phyloP scores from a whole-genome alignment of 257 asterid genomes.

The Handroanthus guayacan region DNA sequence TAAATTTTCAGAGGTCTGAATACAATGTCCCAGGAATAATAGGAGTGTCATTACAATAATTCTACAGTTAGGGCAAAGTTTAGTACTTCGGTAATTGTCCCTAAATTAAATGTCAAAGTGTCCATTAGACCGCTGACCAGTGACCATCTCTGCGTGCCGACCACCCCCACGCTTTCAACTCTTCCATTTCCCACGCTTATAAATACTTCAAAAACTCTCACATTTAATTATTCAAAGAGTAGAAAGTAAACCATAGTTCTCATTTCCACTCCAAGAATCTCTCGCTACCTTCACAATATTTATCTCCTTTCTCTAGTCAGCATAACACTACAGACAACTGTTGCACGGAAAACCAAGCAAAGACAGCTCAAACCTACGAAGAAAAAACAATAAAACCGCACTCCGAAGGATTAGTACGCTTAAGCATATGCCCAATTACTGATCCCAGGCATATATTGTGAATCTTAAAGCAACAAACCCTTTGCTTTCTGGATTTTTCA shows the following conservation, averaged over 20 bases:
- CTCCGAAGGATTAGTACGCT: background rate
- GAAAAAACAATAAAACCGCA: background rate
- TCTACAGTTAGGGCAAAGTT: no score
- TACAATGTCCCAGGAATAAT: no score
- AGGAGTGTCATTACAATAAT: no score
- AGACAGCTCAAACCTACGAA: background rate
- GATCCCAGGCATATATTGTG: background rate
- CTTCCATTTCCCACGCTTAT: background rate
- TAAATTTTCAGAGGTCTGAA: no score
- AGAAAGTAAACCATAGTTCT: background rate
- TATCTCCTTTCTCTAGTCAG: background rate
- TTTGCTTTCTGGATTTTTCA: background rate
- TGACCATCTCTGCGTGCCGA: background rate
- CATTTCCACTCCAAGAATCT: background rate
- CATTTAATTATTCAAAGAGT: no score
- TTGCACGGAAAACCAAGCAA: slow-evolving; percentile 24
- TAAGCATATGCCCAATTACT: background rate
- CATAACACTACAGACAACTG: background rate
- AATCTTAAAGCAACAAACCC: background rate
- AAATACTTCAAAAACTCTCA: background rate
- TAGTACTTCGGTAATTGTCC: no score
- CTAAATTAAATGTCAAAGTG: background rate
- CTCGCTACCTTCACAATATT: background rate
- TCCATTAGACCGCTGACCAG: background rate
- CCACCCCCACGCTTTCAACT: slow-evolving; percentile 2